Base-by-base conservation (phyloP, 495 filamentous ascomycete species). In the Cryomyces antarcticus region DNA sequence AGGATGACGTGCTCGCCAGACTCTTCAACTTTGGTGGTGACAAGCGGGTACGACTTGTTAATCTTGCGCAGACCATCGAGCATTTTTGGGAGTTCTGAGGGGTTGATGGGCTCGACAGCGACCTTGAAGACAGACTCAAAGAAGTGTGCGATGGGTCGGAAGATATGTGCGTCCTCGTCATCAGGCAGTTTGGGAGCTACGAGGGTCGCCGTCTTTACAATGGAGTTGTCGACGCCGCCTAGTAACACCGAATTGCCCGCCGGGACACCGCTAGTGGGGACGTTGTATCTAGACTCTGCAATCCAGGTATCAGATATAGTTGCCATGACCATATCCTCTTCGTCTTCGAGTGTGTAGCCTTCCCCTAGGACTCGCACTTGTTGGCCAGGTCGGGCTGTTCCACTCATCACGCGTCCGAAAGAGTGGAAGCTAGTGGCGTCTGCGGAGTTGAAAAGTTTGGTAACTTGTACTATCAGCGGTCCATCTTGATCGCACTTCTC, bases 1-100 rank as follows among this genome's bases (percentile, higher is more conserved):
- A 97, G 69, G 36, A 97, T 72, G 46, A 96, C 75, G 59, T 97
- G 89, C 57, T 97, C 89, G 10, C 89, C 89, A n/a, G 85, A 94
- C 58, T 97, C 89, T 53, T 97, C 89, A 11, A 97, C 89, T 60
- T 96, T 96, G 6, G 89, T 96, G 37, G 81, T 82, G 42, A 95
- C 79, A 28, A 97, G 68, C 31, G 89, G 89, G 53, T 96, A 97
- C 57, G 78, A 86, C 62, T 96, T 96, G 67, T 94, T 94, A 60
- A 96, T 81, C 54, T 93, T 95, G 41, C 89, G 73, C 28, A 97
- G 70, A 40, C 89, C 89, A 56, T 97, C 89, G 38, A 97, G 69
- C 89, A 97, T 97, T 62, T 97, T 97, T 0, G 89, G 89, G n/a
- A 97, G 65, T 59, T 97, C 89, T 4, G 87, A 95, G 5, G 89